These are phyloP conservation scores for Ophiostoma sp. DNA, from an alignment of 2,329 filamentous ascomycete species.

Conservation along the genomic window DNA sequence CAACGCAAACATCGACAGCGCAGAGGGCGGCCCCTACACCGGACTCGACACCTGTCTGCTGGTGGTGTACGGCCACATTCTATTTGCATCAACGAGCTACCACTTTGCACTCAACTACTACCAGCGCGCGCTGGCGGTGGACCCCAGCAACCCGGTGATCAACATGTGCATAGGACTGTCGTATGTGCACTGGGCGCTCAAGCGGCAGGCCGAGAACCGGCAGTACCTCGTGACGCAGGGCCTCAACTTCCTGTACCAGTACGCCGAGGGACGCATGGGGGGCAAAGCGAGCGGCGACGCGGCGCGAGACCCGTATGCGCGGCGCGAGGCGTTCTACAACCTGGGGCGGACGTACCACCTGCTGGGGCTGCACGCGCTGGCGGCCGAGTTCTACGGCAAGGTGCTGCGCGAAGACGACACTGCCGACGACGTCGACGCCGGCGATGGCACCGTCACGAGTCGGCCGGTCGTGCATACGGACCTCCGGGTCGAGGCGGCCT, in stretches of 20 bases:
- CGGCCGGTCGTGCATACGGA: constrained; percentile 34
- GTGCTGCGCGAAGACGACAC: constrained; percentile 39
- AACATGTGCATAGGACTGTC: constrained; percentile 75
- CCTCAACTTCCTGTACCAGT: constrained; percentile 70
- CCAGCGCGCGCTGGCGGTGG: constrained; percentile 67
- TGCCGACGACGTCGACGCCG: constrained; percentile 19
- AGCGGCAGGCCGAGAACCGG: constrained; percentile 82
- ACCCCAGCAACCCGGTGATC: constrained; percentile 70
- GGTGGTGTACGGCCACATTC: constrained; percentile 83
- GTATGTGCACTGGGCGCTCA: constrained; percentile 84
- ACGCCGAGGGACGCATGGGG: constrained; percentile 55
- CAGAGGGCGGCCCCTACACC: constrained; percentile 41
- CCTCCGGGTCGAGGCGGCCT: constrained; percentile 65
- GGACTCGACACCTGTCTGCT: constrained; percentile 72
- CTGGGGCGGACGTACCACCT: constrained; percentile 70
- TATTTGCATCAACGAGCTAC: constrained; percentile 78
- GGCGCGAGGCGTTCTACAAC: constrained; percentile 78
- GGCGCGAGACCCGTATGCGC: constrained; percentile 22
- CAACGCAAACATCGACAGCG: constrained; percentile 62
- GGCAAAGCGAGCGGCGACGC: constrained; percentile 22
- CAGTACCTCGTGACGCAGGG: constrained; percentile 85
- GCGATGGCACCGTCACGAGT: neutral
- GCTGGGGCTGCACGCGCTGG: constrained; percentile 66
- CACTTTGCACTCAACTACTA: constrained; percentile 84
- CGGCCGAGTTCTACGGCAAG: constrained; percentile 61